phyloP scores from a whole-genome alignment of 108 stramenopile species.

The Skeletonema costatum region DNA sequence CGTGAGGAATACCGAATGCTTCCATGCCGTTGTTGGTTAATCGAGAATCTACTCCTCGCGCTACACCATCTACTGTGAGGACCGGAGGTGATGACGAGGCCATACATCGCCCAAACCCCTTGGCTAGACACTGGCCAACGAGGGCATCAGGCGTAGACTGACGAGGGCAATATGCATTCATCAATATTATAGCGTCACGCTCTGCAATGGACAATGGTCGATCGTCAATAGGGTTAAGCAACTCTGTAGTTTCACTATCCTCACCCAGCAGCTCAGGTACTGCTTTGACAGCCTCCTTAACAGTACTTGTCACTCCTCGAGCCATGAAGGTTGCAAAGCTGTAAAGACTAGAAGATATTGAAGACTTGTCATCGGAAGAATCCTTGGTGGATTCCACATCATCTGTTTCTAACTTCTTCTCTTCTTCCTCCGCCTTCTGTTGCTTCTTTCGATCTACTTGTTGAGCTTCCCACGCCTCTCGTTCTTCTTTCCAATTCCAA shows the following conservation, averaged over 20 bases:
- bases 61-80: conserved; percentile 64
- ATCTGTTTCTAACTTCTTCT: background rate
- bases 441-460: conserved; percentile 10
- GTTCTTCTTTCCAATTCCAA: conserved; percentile 46
- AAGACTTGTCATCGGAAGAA: conserved; percentile 2
- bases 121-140: conserved; percentile 71
- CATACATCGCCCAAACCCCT: conserved; percentile 70
- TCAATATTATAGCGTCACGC: conserved; percentile 66
- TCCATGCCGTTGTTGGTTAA: conserved; percentile 58
- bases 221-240: conserved; percentile 69
- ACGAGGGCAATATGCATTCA: conserved; percentile 77
- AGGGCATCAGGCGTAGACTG: conserved; percentile 77
- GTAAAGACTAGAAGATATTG: conserved; percentile 54
- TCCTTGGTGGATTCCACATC: conserved; percentile 17
- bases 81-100: conserved; percentile 64
- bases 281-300: conserved; percentile 55
- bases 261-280: conserved; percentile 43
- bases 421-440: conserved; percentile 1
- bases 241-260: conserved; percentile 57
- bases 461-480: conserved; percentile 40
- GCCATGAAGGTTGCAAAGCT: conserved; percentile 85
- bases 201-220: conserved; percentile 70
- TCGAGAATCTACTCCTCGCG: conserved; percentile 60
- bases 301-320: conserved; percentile 64
- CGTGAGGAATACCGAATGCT: conserved; percentile 31